Base-by-base conservation (phyloP, 257 asterid genomes). In the Haberlea rhodopensis region DNA sequence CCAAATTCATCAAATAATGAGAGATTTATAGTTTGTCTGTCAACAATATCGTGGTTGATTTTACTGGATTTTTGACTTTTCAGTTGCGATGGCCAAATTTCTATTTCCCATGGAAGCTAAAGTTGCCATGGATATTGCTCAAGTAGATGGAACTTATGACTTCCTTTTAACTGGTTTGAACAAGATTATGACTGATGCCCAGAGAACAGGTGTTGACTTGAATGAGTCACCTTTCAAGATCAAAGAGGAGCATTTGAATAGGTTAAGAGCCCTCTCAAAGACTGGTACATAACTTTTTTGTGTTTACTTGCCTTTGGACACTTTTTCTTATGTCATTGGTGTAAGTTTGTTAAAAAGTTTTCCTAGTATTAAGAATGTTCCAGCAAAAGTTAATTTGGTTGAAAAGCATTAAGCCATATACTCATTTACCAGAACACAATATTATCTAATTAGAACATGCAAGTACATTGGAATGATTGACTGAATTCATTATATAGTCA, bases 91-190 rank as follows among this genome's bases (percentile, higher is more conserved):
- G 83, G 98, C 98, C 69, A 85, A 77, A 64, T 84, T 84, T 74
- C 81, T 89, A 15, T 92, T 92, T 70, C 98, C 98, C 23, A 81
- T 76, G 78, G 96, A 91, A 85, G 96, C 98, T 43, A 82, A 78
- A 68, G 96, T 91, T 70, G 96, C 96, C 72, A 91, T 92, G 97
- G 98, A 89, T 67, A 92, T 92, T 67, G 96, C 97, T 81, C 95
- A 85, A 78, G 98, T 89, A 71, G 98, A 85, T 57, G 96, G 82
- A 71, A 85, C 96, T 23, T 79, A 85, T 5, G 88, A 82, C 60
- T 78, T 74, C 75, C 81, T 78, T 27, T 79, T 87, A 49, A 76
- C 69, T 54, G 71, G 79, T 74, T 70, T 70, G 54, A 63, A 60
- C 57, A 77, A 69, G 71, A 79, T 76, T 32, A 64, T 73, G 75